A percentile compares a stretch with the other conserved stretches of the same genome.
These are phyloP conservation scores for Anethum foeniculum DNA, from an alignment of 140 eudicot genomes.

Conservation along the genomic window DNA sequence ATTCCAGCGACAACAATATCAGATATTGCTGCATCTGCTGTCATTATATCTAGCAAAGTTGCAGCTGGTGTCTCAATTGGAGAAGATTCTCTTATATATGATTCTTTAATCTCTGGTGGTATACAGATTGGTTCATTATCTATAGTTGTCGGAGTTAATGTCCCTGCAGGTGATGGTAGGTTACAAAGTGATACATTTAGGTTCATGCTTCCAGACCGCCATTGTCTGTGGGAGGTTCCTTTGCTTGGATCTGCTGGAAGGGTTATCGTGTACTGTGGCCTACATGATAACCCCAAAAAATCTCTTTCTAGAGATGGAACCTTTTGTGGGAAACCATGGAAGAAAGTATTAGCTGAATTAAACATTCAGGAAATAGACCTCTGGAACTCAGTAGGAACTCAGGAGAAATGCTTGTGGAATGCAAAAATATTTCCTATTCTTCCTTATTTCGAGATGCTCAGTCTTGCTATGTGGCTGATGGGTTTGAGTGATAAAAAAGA, in stretches of 20 bases:
- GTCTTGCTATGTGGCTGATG: slow-evolving; percentile 85
- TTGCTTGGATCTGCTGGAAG: slow-evolving; percentile 51
- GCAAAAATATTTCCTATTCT: slow-evolving; percentile 78
- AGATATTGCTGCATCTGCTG: slow-evolving; percentile 90
- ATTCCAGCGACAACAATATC: slow-evolving; percentile 91
- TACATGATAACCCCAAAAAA: slow-evolving; percentile 88
- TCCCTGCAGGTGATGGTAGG: slow-evolving; percentile 39
- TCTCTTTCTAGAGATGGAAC: slow-evolving; percentile 56
- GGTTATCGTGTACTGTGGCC: slow-evolving; percentile 89
- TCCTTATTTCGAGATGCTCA: slow-evolving; percentile 72
- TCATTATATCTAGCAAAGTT: slow-evolving; percentile 73
- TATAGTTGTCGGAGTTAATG: slow-evolving; percentile 67
- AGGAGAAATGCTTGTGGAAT: slow-evolving; percentile 90
- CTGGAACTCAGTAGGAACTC: slow-evolving; percentile 43
- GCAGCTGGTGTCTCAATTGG: slow-evolving; percentile 81
- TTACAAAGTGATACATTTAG: slow-evolving; percentile 19
- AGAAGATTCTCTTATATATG: slow-evolving; percentile 81
- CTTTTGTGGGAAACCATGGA: slow-evolving; percentile 99
- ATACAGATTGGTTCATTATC: slow-evolving; percentile 88
- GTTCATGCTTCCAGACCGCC: slow-evolving; percentile 88
- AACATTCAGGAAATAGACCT: slow-evolving; percentile 61
- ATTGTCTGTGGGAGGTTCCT: slow-evolving; percentile 97
- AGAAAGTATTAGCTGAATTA: slow-evolving; percentile 61
- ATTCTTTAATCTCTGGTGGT: slow-evolving; percentile 68
- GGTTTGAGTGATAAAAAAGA: slow-evolving; percentile 45